Percentiles rank a stretch among this genome's conserved stretches.
Evolutionary conservation across 306 rosid species (phyloP).

Genomic region (Castanospermum australe): DNA sequence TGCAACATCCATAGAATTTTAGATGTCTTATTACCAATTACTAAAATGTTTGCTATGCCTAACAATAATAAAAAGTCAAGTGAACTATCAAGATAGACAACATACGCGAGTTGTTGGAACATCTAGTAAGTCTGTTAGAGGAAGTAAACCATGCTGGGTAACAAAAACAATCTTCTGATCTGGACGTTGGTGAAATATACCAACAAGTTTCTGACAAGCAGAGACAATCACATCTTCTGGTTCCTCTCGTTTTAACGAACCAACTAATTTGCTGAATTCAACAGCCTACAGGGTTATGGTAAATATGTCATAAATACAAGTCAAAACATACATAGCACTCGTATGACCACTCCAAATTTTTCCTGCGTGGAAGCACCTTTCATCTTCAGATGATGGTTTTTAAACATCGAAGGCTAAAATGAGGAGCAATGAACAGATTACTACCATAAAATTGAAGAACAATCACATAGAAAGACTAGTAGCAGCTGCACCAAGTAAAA

Average conservation of each 20-base stretch:
- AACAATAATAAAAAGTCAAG: slow-evolving; percentile 15
- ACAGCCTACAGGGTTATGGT: slow-evolving; percentile 62
- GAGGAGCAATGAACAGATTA: not conserved
- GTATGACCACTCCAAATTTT: not conserved
- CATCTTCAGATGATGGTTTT: not conserved
- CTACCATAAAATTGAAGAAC: slow-evolving; percentile 2
- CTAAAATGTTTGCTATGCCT: slow-evolving; percentile 16
- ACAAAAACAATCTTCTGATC: slow-evolving; percentile 95
- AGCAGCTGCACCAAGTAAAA: not conserved
- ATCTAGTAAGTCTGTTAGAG: slow-evolving; percentile 86
- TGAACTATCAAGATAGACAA: slow-evolving; percentile 21
- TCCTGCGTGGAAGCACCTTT: slow-evolving; percentile 6
- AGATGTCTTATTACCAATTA: slow-evolving; percentile 5
- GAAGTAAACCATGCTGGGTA: slow-evolving; percentile 94
- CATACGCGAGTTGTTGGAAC: slow-evolving; percentile 87
- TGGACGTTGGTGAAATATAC: slow-evolving; percentile 80
- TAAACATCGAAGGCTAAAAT: not conserved
- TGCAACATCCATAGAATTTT: slow-evolving; percentile 37
- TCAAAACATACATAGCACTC: slow-evolving; percentile 10
- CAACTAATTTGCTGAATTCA: slow-evolving; percentile 89
- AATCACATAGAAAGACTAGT: not conserved
- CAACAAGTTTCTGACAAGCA: slow-evolving; percentile 84
- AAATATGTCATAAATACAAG: slow-evolving; percentile 30
- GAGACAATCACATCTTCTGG: slow-evolving; percentile 85
- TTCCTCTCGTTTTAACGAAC: slow-evolving; percentile 81